These are phyloP conservation scores for Plasmopara muralis DNA, from an alignment of 352 stramenopile genomes.

Conservation along the genomic window DNA sequence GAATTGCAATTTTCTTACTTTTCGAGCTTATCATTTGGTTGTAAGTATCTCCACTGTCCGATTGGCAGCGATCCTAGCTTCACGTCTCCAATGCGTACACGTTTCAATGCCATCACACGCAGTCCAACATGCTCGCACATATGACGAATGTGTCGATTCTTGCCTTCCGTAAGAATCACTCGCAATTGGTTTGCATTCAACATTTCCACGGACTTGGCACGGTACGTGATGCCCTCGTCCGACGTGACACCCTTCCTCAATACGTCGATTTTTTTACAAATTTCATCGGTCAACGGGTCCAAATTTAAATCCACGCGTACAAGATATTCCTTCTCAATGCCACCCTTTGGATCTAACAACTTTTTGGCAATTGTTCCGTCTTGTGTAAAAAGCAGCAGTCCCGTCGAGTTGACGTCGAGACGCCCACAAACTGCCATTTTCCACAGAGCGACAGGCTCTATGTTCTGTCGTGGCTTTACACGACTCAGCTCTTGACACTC, in stretches of 20 bases:
- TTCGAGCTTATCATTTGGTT: slow-evolving; percentile 56
- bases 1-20: slow-evolving; percentile 1
- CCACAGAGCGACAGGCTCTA: slow-evolving; percentile 53
- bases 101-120: slow-evolving; percentile 85
- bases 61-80: slow-evolving; percentile 63
- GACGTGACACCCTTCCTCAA: slow-evolving; percentile 53
- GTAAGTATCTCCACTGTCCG: slow-evolving; percentile 77
- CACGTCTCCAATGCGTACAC: slow-evolving; percentile 87
- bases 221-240: slow-evolving; percentile 56
- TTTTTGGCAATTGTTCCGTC: slow-evolving; percentile 68
- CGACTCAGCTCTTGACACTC: slow-evolving; percentile 62
- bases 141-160: slow-evolving; percentile 94
- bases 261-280: slow-evolving; percentile 29
- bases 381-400: slow-evolving; percentile 76
- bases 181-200: slow-evolving; percentile 77
- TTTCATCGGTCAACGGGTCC: slow-evolving; percentile 30
- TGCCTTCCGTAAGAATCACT: slow-evolving; percentile 91
- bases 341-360: slow-evolving; percentile 63
- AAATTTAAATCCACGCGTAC: slow-evolving; percentile 61
- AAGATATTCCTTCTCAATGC: slow-evolving; percentile 82
- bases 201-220: slow-evolving; percentile 69
- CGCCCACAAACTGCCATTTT: slow-evolving; percentile 82
- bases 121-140: slow-evolving; percentile 93
- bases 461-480: slow-evolving; percentile 25
- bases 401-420: slow-evolving; percentile 80